Base-by-base conservation (phyloP, 441 rosid genomes). In the Populus hybrid region DNA sequence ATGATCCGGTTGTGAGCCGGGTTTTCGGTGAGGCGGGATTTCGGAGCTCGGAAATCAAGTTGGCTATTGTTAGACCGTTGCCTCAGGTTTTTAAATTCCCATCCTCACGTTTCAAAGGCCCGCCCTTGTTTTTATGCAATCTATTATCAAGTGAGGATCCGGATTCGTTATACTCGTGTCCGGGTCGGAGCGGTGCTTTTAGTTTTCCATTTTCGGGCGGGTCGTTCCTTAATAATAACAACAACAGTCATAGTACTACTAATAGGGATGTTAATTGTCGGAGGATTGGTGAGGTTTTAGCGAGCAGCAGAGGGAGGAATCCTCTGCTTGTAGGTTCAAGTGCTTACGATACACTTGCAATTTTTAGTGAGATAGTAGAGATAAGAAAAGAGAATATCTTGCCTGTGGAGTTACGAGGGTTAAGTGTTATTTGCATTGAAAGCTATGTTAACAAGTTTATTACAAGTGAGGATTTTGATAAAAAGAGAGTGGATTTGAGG, bases 1-100 rank as follows among this genome's bases (percentile, higher is more conserved):
- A 95, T 38, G 98, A 95, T 82, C 98, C 98, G 84, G 85, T 85
- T 35, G 98, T 91, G 35, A 95, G 94, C 75, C 87, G 94, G 80
- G 92, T 95, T 0, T 86, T 93, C 11, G 89, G 89, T 3, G 94
- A 91, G n/a, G 95, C 97, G 7, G 96, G 98, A 18, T 95, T 88
- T 79, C 81, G 90, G 70, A 95, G 98, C 84, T 83, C 87, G 38
- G 95, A 92, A 57, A 84, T 95, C 1, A 95, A 93, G 83, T 73
- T 91, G 32, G 93, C 91, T 70, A 89, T 94, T 68, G 79, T 90
- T 79, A 92, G 85, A 19, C 98, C 98, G 69, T 88, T 88, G 40
- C 84, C 79, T 19, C 91, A 85, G 23, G 88, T 89, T 72, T 83
- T 89, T 38, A 87, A 90, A 8, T 88, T 80, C 81, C 6, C 57